phyloP scores from a whole-genome alignment of 2,329 filamentous ascomycete species.

The Plenodomus tracheiphilus region DNA sequence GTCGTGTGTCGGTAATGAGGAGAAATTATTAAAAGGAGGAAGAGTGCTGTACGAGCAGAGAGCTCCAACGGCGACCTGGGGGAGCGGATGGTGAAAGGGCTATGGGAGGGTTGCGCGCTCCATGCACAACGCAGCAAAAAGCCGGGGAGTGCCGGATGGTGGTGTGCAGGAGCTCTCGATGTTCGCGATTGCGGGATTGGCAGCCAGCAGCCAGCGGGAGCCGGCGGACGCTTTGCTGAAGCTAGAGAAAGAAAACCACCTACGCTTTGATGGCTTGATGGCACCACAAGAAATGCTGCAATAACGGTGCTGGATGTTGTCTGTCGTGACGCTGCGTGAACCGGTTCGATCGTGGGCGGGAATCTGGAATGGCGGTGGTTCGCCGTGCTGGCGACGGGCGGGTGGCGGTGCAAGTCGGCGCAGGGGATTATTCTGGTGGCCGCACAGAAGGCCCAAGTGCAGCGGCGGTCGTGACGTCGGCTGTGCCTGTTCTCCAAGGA shows the following conservation, averaged over 20 bases:
- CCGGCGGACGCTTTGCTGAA: conserved; percentile 16
- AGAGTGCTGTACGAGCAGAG: not conserved
- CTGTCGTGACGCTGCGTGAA: not conserved
- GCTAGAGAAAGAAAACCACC: conserved; percentile 11
- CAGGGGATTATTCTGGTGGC: no score
- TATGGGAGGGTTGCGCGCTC: no score
- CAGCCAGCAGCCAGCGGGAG: conserved; percentile 18
- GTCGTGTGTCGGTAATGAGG: not conserved
- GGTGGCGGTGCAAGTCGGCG: not conserved
- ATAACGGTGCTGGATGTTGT: no score
- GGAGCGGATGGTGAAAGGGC: not conserved
- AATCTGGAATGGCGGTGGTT: not conserved
- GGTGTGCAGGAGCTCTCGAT: conserved; percentile 13
- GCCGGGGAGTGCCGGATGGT: conserved; percentile 28
- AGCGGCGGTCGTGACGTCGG: not conserved
- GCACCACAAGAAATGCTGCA: not conserved
- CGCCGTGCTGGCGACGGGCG: not conserved
- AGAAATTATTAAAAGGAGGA: conserved; percentile 2
- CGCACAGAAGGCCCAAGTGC: not conserved
- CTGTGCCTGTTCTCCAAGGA: not conserved
- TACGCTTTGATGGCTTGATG: conserved; percentile 14
- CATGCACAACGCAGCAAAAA: conserved; percentile 7
- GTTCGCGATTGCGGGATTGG: not conserved
- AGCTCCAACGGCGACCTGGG: no score
- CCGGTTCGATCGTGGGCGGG: not conserved